Percentiles rank a stretch among this genome's conserved stretches.
Conservation (phyloP, 2,329 filamentous ascomycete species). For the Fonsecaea multimorphosa region DNA sequence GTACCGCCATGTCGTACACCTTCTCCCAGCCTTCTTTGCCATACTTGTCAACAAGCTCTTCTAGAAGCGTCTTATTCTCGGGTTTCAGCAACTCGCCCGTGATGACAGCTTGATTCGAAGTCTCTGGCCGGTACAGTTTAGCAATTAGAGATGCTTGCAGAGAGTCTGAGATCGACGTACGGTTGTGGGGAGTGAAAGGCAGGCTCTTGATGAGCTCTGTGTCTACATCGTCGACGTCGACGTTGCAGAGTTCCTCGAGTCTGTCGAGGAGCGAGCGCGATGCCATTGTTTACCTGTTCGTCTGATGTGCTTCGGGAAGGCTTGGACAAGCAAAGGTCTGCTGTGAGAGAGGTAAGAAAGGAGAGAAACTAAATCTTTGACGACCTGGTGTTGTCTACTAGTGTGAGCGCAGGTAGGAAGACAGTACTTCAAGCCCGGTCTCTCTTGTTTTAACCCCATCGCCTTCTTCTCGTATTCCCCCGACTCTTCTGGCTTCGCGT, state of each 20-base stretch:
- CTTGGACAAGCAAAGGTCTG: no score
- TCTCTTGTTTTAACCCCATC: not conserved
- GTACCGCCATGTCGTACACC: constrained; percentile 9
- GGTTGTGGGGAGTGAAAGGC: constrained; percentile 13
- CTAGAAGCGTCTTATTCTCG: not conserved
- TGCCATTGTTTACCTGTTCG: not conserved
- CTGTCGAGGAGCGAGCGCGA: not conserved
- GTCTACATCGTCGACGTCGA: constrained; percentile 12
- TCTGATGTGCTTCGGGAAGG: no score
- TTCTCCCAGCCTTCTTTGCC: constrained; percentile 14
- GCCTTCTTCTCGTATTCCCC: not conserved
- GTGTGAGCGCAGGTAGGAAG: not conserved
- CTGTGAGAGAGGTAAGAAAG: no score
- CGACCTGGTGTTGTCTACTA: not conserved
- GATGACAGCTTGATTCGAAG: constrained; percentile 10
- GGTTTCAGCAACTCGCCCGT: not conserved
- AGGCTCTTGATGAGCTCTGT: constrained; percentile 4
- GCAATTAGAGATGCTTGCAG: no score
- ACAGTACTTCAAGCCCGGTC: not conserved
- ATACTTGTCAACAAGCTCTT: constrained; percentile 2
- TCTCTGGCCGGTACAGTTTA: constrained; percentile 3
- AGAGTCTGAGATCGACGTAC: constrained; percentile 4
- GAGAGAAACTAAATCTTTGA: no score
- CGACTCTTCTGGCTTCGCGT: not conserved
- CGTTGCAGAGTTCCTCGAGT: constrained; percentile 14